phyloP scores from a whole-genome alignment of 2,329 filamentous ascomycete genomes.

The Grosmannia clavigera region DNA sequence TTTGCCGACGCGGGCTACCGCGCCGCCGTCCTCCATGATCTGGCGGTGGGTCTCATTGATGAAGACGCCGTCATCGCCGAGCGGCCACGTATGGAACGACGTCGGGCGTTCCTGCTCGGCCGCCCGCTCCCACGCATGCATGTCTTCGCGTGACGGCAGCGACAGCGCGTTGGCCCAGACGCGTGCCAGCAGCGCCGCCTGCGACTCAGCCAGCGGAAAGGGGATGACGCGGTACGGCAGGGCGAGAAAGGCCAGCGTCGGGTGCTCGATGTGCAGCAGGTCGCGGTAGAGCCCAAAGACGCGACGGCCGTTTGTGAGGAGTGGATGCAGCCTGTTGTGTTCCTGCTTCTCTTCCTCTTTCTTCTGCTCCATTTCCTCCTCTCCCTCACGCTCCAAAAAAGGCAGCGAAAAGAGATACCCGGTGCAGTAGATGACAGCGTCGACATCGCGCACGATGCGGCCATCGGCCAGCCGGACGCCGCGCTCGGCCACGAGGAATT shows the following conservation, averaged over 20 bases:
- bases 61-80: slow-evolving; percentile 52
- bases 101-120: slow-evolving; percentile 37
- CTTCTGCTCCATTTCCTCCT: too few species aligned
- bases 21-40: slow-evolving; percentile 25
- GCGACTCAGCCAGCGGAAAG: slow-evolving; percentile 67
- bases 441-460: slow-evolving; percentile 51
- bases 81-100: slow-evolving; percentile 34
- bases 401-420: slow-evolving; percentile 81
- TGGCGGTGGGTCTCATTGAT: slow-evolving; percentile 58
- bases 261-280: slow-evolving; percentile 61
- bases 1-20: slow-evolving; percentile 45
- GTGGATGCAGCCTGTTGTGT: slow-evolving; percentile 15
- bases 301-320: slow-evolving; percentile 53
- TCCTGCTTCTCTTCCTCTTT: neutral
- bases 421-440: slow-evolving; percentile 74
- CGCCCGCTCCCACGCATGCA: slow-evolving; percentile 56
- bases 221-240: slow-evolving; percentile 80
- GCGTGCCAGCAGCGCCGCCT: slow-evolving; percentile 64
- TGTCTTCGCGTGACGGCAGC: slow-evolving; percentile 50
- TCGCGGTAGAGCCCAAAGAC: slow-evolving; percentile 68
- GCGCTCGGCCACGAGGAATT: slow-evolving; percentile 38
- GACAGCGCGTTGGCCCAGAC: slow-evolving; percentile 60
- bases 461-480: slow-evolving; percentile 56
- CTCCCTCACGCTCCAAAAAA: slow-evolving; percentile 37
- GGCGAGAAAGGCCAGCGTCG: slow-evolving; percentile 65